Conservation (phyloP, 805 yeast genomes). For the Debaryomyces hansenii region DNA sequence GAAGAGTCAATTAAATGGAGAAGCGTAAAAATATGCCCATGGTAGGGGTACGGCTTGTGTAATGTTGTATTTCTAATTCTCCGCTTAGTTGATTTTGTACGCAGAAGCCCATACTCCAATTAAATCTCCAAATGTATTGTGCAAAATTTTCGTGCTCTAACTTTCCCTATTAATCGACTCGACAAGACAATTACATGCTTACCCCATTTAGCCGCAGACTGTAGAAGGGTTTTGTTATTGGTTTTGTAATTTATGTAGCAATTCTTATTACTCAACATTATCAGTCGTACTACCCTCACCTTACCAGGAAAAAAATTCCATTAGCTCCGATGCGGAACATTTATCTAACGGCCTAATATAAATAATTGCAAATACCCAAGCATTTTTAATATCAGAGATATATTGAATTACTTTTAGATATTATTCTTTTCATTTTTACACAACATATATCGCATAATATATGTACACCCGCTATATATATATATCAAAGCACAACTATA, state of each 20-base stretch:
- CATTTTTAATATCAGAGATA: not conserved
- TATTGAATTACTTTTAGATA: not conserved
- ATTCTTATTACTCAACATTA: not conserved
- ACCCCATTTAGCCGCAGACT: not conserved
- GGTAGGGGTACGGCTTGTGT: not conserved
- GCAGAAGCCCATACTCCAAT: not conserved
- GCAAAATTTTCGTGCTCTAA: not conserved
- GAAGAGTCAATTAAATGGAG: too few relatives aligned
- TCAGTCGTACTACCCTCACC: not conserved
- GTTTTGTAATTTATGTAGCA: not conserved
- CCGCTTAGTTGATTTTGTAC: not conserved
- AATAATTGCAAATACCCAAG: not conserved
- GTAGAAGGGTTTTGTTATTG: not conserved
- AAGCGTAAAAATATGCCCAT: too few relatives aligned
- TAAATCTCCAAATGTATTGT: not conserved
- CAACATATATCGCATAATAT: too few relatives aligned
- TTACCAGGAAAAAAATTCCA: not conserved
- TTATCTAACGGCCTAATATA: not conserved
- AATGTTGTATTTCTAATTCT: not conserved
- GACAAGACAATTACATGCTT: not conserved
- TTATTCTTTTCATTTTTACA: too few relatives aligned
- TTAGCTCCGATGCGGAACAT: conserved; percentile 7
- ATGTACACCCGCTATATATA: too few relatives aligned
- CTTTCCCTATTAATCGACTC: not conserved
- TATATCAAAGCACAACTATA: not conserved